Evolutionary conservation across 2,329 filamentous ascomycete species (phyloP).

Genomic region (Botrytis hyacinthi): DNA sequence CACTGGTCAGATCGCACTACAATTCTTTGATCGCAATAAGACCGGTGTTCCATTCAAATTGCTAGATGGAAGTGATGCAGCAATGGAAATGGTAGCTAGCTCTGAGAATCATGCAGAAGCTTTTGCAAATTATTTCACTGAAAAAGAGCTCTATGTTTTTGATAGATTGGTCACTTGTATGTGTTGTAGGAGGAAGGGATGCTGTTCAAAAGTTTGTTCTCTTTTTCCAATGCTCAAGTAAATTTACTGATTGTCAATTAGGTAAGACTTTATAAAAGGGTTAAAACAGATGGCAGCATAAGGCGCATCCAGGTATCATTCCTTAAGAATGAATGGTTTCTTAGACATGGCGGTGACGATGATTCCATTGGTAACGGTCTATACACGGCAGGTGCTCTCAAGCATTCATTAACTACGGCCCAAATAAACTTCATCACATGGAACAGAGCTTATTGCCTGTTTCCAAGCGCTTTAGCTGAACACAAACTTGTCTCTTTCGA

Average conservation of each 20-base stretch:
- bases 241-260: neutral
- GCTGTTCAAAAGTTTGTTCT: too few relatives aligned
- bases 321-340: neutral
- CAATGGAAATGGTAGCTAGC: neutral
- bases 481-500: neutral
- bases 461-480: neutral
- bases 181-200: neutral
- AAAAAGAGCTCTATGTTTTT: neutral
- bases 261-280: neutral
- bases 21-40: neutral
- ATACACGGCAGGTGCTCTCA: neutral
- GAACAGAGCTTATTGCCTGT: neutral
- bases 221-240: neutral
- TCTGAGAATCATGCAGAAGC: neutral
- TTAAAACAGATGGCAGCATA: neutral
- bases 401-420: neutral
- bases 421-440: neutral
- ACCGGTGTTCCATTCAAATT: neutral
- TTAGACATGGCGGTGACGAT: accelerated
- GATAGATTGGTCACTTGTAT: neutral
- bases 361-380: neutral
- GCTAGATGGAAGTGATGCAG: neutral
- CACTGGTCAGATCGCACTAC: neutral
- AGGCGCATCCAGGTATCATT: neutral
- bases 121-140: neutral